Base-by-base conservation (phyloP, 2,329 filamentous ascomycete genomes). In the Keithomyces neogunnii region DNA sequence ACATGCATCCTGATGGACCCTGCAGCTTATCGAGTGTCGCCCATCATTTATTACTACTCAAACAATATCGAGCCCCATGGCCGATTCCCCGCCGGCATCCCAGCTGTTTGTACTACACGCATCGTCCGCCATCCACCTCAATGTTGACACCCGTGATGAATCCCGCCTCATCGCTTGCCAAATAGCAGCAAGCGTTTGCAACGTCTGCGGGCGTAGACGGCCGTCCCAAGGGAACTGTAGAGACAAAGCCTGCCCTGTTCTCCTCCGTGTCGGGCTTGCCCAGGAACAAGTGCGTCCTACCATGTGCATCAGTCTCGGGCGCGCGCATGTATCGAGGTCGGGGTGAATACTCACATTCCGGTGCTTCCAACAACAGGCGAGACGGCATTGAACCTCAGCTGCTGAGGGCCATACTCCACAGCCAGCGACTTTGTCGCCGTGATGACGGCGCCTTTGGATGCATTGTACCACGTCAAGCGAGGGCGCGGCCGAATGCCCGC, bases 341-440 rank as follows among this genome's bases (percentile, higher is more conserved):
- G 19, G 19, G 36, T 13, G 47, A 31, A 8, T 29, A 63, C 67
- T 62, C 42, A 68, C 71, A 89, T 73, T 3, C 80, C 82, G 0
- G 86, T 89, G 13, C 75, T 80, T 1, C 80, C 83, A 1, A 88
- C 72, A 0, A 88, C 75, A 0, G 85, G 86, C 45, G 82, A 86
- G 11, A 90, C 80, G 2, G 80, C 77, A 56, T 89, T 89, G 60
- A 90, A 84, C 0, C 86, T 78, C 56, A 91, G 88, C 57, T 87
- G 77, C 50, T 86, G 77, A 0, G 80, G 76, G 0, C 82, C 87
- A 58, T 86, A 90, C 64, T 90, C 86, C 1, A 85, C 82, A 1
- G 86, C 87, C 57, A 91, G 66, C 2, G 67, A 62, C 64, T 77
- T 77, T 0, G 72, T 74, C 39, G 79, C 80, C 47, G 77, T 85